A percentile compares a stretch with the other conserved stretches of the same genome.
phyloP scores from a whole-genome alignment of 2,329 filamentous ascomycete genomes.

The Mycosphaerelloides madeirae region DNA sequence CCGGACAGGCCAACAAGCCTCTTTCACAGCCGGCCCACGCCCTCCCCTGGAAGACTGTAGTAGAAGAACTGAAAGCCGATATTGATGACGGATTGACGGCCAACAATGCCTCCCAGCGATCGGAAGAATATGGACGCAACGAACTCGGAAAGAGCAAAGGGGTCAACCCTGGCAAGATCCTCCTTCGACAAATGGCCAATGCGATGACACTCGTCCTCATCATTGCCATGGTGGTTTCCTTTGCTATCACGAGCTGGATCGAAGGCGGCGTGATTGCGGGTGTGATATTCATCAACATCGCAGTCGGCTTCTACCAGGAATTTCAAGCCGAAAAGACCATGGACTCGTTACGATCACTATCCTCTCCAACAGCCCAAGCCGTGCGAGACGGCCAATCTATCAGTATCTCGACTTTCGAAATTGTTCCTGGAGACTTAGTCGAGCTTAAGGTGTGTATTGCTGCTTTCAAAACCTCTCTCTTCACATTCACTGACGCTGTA shows the following conservation, averaged over 20 bases:
- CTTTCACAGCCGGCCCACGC: slow-evolving; percentile 61
- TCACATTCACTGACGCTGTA: too few relatives aligned
- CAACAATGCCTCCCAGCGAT: slow-evolving; percentile 55
- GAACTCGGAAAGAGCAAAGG: slow-evolving; percentile 65
- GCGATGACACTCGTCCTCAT: slow-evolving; percentile 67
- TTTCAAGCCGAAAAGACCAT: slow-evolving; percentile 48
- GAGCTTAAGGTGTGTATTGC: slow-evolving; percentile 31
- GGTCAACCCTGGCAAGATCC: slow-evolving; percentile 66
- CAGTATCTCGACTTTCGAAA: slow-evolving; percentile 39
- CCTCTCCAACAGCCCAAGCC: slow-evolving; percentile 44
- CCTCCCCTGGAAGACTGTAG: slow-evolving; percentile 50
- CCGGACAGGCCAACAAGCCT: slow-evolving; percentile 42
- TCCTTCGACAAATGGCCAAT: slow-evolving; percentile 69
- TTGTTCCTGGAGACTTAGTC: slow-evolving; percentile 47
- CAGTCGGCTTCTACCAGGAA: slow-evolving; percentile 45
- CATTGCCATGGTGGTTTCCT: slow-evolving; percentile 46
- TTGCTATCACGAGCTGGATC: slow-evolving; percentile 45
- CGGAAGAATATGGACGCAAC: slow-evolving; percentile 60
- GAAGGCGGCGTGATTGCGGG: slow-evolving; percentile 46
- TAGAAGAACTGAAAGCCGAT: slow-evolving; percentile 57
- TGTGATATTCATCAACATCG: slow-evolving; percentile 44
- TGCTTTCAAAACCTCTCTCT: too few relatives aligned
- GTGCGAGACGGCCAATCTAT: slow-evolving; percentile 43
- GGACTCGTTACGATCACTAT: slow-evolving; percentile 45
- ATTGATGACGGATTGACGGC: slow-evolving; percentile 63